phyloP scores from a whole-genome alignment of 306 rosid species.

The Fragaria vesca region DNA sequence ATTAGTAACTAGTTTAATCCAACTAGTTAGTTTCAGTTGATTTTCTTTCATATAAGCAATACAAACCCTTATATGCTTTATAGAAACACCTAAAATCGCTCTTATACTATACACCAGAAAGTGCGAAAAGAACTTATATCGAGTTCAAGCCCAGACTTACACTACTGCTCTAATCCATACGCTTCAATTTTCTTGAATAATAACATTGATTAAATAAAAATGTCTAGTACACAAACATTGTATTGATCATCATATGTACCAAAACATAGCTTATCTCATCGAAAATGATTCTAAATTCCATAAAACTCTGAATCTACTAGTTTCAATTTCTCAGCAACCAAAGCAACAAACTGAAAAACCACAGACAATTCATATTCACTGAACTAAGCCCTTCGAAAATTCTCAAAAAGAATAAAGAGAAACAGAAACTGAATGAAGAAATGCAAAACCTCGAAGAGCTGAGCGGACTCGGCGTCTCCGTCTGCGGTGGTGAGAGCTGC shows the following conservation, averaged over 20 bases:
- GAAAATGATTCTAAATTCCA: background rate
- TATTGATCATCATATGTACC: background rate
- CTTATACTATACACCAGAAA: background rate
- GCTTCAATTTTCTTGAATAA: background rate
- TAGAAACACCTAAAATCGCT: background rate
- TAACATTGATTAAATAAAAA: background rate
- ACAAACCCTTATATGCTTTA: background rate
- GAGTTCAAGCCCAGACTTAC: background rate
- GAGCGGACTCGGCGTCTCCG: constrained; percentile 61
- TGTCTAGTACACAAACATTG: background rate
- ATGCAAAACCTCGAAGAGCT: constrained; percentile 70
- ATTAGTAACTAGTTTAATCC: constrained; percentile 1
- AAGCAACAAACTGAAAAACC: background rate
- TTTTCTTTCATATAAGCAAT: background rate
- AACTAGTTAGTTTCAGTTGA: background rate
- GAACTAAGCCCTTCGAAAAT: background rate
- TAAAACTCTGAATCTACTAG: background rate
- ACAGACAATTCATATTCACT: background rate
- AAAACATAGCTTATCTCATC: background rate
- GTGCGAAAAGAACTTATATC: background rate
- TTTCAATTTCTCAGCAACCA: background rate
- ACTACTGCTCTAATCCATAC: background rate
- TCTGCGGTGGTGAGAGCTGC: constrained; percentile 25
- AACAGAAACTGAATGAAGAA: background rate
- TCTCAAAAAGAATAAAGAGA: background rate